A percentile compares a stretch with the other conserved stretches of the same genome.
These are phyloP conservation scores for Mallotus repandus DNA, from an alignment of 441 rosid species.

Conservation along the genomic window DNA sequence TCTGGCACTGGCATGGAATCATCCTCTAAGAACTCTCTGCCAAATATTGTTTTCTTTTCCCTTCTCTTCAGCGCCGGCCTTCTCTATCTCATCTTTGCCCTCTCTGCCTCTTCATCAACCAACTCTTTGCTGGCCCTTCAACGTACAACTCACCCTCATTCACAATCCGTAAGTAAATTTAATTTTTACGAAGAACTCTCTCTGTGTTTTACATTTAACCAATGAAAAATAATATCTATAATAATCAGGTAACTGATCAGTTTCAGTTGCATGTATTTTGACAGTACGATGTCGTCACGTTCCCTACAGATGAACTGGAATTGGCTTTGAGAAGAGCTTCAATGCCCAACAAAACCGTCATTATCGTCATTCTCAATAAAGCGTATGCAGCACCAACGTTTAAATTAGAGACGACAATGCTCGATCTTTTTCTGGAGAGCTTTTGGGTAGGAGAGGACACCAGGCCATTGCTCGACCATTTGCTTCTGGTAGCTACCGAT, in stretches of 20 bases:
- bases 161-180: slow-evolving; percentile 24
- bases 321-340: slow-evolving; percentile 43
- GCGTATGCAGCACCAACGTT: slow-evolving; percentile 58
- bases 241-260: too few species aligned
- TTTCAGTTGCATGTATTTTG: too few species aligned
- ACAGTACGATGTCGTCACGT: slow-evolving; percentile 14
- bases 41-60: slow-evolving; percentile 18
- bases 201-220: too few species aligned
- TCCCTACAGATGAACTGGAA: slow-evolving; percentile 43
- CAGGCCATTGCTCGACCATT: slow-evolving; percentile 43
- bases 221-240: too few species aligned
- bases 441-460: slow-evolving; percentile 79
- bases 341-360: slow-evolving; percentile 58
- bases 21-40: slow-evolving; percentile 9
- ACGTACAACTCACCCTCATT: background rate
- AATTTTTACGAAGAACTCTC: too few species aligned
- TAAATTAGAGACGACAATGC: slow-evolving; percentile 46
- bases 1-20: too few species aligned
- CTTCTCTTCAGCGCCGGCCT: slow-evolving; percentile 34
- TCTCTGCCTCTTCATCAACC: slow-evolving; percentile 18
- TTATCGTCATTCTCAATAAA: slow-evolving; percentile 60
- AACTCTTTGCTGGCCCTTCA: slow-evolving; percentile 21
- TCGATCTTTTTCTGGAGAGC: slow-evolving; percentile 73
- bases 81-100: slow-evolving; percentile 29
- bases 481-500: slow-evolving; percentile 61